phyloP scores from a whole-genome alignment of 345 rosid species.

The Hibiscus trionum region DNA sequence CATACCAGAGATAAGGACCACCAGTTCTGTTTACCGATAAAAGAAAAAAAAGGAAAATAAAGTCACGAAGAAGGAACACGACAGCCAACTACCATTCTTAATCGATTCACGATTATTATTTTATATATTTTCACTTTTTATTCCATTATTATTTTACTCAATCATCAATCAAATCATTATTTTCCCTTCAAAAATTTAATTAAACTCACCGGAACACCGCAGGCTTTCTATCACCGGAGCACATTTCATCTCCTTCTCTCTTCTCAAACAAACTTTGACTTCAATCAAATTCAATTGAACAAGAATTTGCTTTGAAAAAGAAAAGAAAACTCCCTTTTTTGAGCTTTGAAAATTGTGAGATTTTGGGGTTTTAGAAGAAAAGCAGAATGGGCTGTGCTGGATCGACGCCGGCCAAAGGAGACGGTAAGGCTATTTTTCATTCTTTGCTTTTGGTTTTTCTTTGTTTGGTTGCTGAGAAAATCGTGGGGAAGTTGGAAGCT shows the following conservation, averaged over 20 bases:
- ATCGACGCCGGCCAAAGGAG: slow-evolving; percentile 11
- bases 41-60: not conserved
- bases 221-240: not conserved
- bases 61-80: slow-evolving; percentile 1
- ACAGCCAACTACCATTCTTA: slow-evolving; percentile 7
- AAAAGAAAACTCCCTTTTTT: not conserved
- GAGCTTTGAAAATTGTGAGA: not conserved
- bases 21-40: too few relatives aligned
- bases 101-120: not conserved
- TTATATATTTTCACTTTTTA: not conserved
- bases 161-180: not conserved
- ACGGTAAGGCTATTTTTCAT: not conserved
- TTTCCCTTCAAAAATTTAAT: not conserved
- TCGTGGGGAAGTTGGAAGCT: not conserved
- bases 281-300: not conserved
- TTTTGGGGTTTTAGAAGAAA: not conserved
- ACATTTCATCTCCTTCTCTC: not conserved
- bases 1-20: too few relatives aligned
- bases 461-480: slow-evolving; percentile 8
- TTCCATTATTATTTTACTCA: not conserved
- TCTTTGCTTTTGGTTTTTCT: too few relatives aligned
- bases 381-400: slow-evolving; percentile 12
- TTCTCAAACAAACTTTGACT: not conserved
- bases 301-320: not conserved
- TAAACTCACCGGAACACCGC: not conserved